These are phyloP conservation scores for Fusarium domesticum DNA, from an alignment of 2,329 filamentous ascomycete species.

Conservation along the genomic window DNA sequence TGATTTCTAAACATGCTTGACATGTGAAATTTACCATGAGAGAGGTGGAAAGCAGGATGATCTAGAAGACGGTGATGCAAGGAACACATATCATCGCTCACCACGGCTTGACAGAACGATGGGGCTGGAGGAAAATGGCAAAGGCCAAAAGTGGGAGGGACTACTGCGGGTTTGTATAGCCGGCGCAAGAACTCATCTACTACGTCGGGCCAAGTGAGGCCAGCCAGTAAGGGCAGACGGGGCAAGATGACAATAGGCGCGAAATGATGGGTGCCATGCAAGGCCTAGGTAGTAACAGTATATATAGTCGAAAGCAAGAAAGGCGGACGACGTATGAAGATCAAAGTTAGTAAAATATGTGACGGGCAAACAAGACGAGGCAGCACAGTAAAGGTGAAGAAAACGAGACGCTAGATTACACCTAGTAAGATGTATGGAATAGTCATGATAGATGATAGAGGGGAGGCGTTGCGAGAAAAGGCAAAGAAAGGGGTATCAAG, in stretches of 20 bases:
- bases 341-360: background rate
- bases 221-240: constrained; percentile 3
- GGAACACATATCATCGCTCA: background rate
- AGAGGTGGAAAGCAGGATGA: too few relatives aligned
- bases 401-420: too few relatives aligned
- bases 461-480: background rate
- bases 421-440: too few relatives aligned
- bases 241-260: constrained; percentile 8
- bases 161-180: constrained; percentile 19
- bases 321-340: constrained; percentile 4
- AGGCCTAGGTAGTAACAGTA: constrained; percentile 17
- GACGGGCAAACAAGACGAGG: too few relatives aligned
- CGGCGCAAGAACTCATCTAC: constrained; percentile 16
- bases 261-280: constrained; percentile 20
- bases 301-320: constrained; percentile 22
- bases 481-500: background rate
- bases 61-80: background rate
- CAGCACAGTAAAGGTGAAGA: too few relatives aligned
- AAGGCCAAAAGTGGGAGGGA: constrained; percentile 1
- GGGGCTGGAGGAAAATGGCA: constrained; percentile 3
- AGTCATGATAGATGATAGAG: too few relatives aligned
- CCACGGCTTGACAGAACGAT: background rate
- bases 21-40: background rate
- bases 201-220: constrained; percentile 10
- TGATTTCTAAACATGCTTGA: constrained; percentile 5